Evolutionary conservation across 1,139 yeast genomes (phyloP).

Genomic region (Zhuliangozyma blackwelliae): DNA sequence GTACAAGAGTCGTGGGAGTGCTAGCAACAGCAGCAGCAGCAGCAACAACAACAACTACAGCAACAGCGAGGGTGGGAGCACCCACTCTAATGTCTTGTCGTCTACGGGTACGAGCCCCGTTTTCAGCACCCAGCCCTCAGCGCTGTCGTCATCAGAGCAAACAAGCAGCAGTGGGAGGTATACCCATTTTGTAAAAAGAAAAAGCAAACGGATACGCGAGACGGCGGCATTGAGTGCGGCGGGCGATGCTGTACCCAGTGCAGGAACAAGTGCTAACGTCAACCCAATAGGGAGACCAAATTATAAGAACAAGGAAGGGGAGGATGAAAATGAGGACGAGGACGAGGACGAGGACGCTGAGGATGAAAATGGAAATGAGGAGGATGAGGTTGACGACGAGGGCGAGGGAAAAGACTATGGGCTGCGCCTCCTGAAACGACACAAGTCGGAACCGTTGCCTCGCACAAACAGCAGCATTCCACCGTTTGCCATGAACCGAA

Average conservation of each 20-base stretch:
- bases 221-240: constrained; percentile 19
- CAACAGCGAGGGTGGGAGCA: constrained; percentile 39
- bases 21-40: constrained; percentile 18
- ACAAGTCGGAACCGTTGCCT: constrained; percentile 7
- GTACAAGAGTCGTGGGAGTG: constrained; percentile 1
- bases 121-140: too few relatives aligned
- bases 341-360: constrained; percentile 14
- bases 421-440: constrained; percentile 3
- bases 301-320: constrained; percentile 13
- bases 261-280: constrained; percentile 32
- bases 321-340: constrained; percentile 16
- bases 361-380: background rate
- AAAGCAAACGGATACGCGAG: constrained; percentile 32
- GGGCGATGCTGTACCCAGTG: constrained; percentile 29
- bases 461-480: constrained; percentile 8
- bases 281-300: constrained; percentile 28
- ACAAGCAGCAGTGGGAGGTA: constrained; percentile 18
- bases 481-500: constrained; percentile 10
- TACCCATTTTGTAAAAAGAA: constrained; percentile 18
- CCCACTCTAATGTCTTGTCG: too few relatives aligned
- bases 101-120: too few relatives aligned
- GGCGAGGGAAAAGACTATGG: constrained; percentile 8
- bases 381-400: background rate
- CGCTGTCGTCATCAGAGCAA: constrained; percentile 19
- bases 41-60: constrained; percentile 43